phyloP scores from a whole-genome alignment of 208 protist genomes.

The Leishmania tropica region DNA sequence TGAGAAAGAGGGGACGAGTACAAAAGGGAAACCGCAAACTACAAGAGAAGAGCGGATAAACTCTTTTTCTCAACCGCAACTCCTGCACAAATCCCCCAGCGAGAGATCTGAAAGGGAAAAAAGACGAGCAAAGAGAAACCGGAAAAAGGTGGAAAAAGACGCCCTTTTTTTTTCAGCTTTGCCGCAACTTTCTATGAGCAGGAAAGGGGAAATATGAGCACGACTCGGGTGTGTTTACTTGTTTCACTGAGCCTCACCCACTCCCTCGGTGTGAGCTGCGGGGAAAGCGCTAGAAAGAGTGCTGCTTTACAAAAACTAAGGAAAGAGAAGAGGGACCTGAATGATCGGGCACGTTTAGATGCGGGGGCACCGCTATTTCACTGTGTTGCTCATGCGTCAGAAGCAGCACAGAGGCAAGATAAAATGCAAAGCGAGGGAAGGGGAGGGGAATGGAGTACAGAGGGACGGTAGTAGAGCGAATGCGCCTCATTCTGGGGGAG shows the following conservation, averaged over 20 bases:
- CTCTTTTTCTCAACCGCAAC: background rate
- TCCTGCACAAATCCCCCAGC: background rate
- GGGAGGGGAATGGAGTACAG: background rate
- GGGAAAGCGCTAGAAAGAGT: background rate
- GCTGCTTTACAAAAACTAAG: background rate
- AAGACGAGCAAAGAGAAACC: background rate
- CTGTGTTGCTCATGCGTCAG: background rate
- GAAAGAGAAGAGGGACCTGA: background rate
- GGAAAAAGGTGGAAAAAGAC: background rate
- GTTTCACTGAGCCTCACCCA: background rate
- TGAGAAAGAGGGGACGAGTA: background rate
- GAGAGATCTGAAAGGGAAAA: background rate
- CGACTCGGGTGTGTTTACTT: background rate
- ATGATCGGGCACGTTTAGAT: background rate
- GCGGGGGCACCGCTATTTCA: background rate
- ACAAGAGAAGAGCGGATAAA: background rate
- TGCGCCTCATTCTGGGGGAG: background rate
- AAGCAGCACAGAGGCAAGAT: background rate
- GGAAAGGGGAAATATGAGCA: background rate
- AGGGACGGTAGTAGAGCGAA: background rate
- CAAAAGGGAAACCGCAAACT: background rate
- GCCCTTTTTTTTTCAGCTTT: background rate
- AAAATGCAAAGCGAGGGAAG: constrained; percentile 1
- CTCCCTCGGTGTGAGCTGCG: background rate
- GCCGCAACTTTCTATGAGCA: background rate